Evolutionary conservation across 371 early-diverging fungal genomes (phyloP), one percentile per base, ranked within the genome.

Genomic region (Mucor irregularis): DNA sequence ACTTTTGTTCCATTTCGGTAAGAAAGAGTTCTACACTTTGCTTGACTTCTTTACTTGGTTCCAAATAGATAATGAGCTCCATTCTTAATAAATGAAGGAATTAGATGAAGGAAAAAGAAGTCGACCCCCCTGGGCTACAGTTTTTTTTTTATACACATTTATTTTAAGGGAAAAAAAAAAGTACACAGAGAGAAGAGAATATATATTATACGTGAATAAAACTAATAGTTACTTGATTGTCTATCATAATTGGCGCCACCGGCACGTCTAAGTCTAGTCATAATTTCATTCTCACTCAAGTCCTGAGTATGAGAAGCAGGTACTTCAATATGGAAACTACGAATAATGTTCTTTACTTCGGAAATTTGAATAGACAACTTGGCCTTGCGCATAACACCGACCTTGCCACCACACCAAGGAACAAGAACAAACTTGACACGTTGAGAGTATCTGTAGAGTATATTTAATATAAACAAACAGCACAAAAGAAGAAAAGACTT

Each of bases 371-470:
- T 76, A 40, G 88, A 80, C 24, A 95, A 70, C 69, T 90, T 92
- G 22, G 92, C 95, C 58, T 88, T 88, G 29, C 93, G 83, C 93
- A 93, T 92, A 49, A 91, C 73, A 60, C 87, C 87, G n/a, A 92
- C 90, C 2, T 81, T 63, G n/a, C 81, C 66, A 25, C 93, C 95
- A 62, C 91, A 90, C 89, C 91, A 92, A 24, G 84, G 80, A 1
- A 92, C 69, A 6, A 90, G 66, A 8, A 90, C 79, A 63, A 88
- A 90, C 70, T 90, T 90, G 45, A 81, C 72, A 54, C 90, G 74
- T 44, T 84, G 80, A 25, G 76, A 76, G 31, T 79, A 79, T 53
- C 78, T n/a, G n/a, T n/a, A n/a, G n/a, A n/a, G n/a, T n/a, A n/a
- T n/a, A n/a, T n/a, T n/a, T n/a, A n/a, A n/a, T n/a, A n/a, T n/a